Evolutionary conservation across 257 asterid genomes (phyloP), one percentile per base, ranked within the genome.

Genomic region (Thymus quinquecostatus): DNA sequence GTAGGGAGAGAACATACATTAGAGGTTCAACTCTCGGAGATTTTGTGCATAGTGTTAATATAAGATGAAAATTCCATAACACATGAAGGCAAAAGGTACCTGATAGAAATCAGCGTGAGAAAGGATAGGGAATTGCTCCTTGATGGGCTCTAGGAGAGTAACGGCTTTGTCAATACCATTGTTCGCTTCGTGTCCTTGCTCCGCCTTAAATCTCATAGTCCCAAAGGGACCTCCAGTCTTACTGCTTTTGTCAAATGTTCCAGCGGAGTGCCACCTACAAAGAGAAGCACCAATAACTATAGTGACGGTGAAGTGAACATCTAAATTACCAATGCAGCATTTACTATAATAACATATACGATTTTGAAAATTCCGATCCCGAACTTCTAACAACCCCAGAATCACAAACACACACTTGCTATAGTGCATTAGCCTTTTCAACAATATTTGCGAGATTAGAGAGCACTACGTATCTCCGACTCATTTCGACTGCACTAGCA

Each of bases 171-270:
- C 84, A 53, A 90, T 29, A 43, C 98, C 98, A 30, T 85, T 88
- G 81, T 90, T 92, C 56, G 98, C 97, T 0, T 10, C 79, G 66
- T 92, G 98, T 1, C 70, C 79, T 62, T 70, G 97, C 78, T 92
- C 97, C 1, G 68, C 85, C 84, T 81, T 77, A 64, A 85, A 72
- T 82, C 92, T 83, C 95, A 88, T 92, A 14, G 97, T 92, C 57
- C 98, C 98, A 32, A 90, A 92, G 21, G 98, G 95, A 56, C 98
- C 98, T 69, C 97, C 98, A 41, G 89, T 87, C 83, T 83, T 92
- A 56, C 79, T 75, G 58, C 65, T 6, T 53, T 78, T 71, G 29
- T 92, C 96, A 69, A 9, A 88, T 41, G 97, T 90, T 34, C 97
- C 98, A 77, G 96, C 96, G 78, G 98, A 92, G 81, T 92, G 97